These are phyloP conservation scores for Fraxinus floribunda DNA, from an alignment of 305 asterid genomes.

Conservation along the genomic window DNA sequence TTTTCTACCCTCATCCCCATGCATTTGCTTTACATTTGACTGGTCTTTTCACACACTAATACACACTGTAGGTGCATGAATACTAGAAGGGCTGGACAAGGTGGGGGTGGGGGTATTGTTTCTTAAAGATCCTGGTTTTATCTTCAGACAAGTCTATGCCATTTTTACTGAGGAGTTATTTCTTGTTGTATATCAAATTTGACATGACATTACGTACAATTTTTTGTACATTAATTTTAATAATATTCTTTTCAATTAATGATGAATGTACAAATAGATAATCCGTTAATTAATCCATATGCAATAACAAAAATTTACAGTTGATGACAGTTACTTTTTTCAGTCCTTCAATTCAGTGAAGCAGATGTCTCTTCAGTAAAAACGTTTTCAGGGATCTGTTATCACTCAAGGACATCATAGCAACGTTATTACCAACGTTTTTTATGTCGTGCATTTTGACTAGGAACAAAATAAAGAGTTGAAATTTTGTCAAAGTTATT, in stretches of 20 bases:
- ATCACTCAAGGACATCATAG: not conserved
- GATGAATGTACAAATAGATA: too few species aligned
- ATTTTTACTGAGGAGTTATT: not conserved
- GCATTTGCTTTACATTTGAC: slow-evolving; percentile 27
- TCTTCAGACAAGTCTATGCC: slow-evolving; percentile 6
- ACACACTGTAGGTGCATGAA: not conserved
- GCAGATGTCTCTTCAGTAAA: not conserved
- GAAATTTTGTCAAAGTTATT: not conserved
- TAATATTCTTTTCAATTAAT: too few species aligned
- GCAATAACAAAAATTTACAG: not conserved
- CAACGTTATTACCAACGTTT: not conserved
- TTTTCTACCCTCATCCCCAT: slow-evolving; percentile 13
- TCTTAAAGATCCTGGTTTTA: not conserved
- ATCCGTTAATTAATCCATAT: too few species aligned
- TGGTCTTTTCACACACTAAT: slow-evolving; percentile 24
- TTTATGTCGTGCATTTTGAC: not conserved
- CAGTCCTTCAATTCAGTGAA: slow-evolving; percentile 9
- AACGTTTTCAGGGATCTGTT: not conserved
- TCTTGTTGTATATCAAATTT: too few species aligned
- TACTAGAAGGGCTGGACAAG: slow-evolving; percentile 1
- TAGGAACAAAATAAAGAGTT: not conserved
- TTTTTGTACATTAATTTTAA: too few species aligned
- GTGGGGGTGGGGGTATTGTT: not conserved
- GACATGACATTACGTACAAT: too few species aligned
- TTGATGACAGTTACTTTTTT: not conserved